Evolutionary conservation across 805 yeast genomes (phyloP).

Genomic region (Ogataea corticis): DNA sequence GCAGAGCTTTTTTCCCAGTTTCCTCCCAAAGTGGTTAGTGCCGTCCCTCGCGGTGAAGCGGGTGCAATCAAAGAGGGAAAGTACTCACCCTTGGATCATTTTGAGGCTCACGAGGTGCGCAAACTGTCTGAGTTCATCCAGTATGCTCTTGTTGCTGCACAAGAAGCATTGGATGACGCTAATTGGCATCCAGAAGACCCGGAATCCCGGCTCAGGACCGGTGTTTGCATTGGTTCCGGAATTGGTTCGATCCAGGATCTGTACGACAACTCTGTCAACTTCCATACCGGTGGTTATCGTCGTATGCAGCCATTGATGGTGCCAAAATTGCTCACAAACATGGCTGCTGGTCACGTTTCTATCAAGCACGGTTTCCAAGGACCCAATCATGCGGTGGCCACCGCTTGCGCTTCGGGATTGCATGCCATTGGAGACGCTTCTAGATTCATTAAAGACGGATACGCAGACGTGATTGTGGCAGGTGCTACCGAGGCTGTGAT

Average conservation of each 20-base stretch:
- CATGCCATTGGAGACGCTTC: conserved; percentile 93
- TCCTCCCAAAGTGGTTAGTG: conserved; percentile 76
- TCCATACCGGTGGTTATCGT: conserved; percentile 53
- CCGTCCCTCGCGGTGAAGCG: conserved; percentile 47
- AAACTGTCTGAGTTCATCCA: conserved; percentile 73
- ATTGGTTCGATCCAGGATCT: conserved; percentile 83
- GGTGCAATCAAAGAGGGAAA: conserved; percentile 38
- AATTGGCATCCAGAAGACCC: conserved; percentile 44
- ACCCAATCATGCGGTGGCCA: conserved; percentile 82
- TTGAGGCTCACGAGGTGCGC: conserved; percentile 50
- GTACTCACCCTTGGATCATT: conserved; percentile 55
- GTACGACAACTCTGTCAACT: conserved; percentile 59
- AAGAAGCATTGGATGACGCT: conserved; percentile 76
- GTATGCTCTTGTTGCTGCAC: conserved; percentile 73
- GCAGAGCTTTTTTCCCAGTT: conserved; percentile 50
- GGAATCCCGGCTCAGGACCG: conserved; percentile 43
- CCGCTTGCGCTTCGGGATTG: conserved; percentile 97
- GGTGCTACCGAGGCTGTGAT: conserved; percentile 92
- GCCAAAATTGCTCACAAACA: conserved; percentile 80
- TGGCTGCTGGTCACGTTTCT: conserved; percentile 93
- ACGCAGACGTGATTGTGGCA: conserved; percentile 84
- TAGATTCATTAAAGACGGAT: conserved; percentile 74
- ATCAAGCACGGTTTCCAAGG: conserved; percentile 78
- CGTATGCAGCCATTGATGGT: conserved; percentile 83
- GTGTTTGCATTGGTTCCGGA: conserved; percentile 91